These are phyloP conservation scores for Pharnaceum exiguum DNA, from an alignment of 148 eudicot genomes.

Conservation along the genomic window DNA sequence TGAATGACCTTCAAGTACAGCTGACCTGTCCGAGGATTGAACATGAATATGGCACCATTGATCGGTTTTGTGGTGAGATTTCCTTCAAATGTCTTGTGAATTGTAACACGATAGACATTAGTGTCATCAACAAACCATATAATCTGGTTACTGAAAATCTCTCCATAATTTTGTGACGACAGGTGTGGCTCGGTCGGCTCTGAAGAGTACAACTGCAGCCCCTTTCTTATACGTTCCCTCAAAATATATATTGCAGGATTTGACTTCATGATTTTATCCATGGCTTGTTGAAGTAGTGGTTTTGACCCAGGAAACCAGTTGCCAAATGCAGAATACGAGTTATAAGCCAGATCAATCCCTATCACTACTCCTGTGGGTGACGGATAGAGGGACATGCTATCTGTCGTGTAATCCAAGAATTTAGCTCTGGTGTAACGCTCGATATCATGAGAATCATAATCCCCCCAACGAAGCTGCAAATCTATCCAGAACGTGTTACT, in stretches of 20 bases:
- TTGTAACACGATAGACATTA: conserved; percentile 96
- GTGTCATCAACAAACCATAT: conserved; percentile 99
- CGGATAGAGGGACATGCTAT: conserved; percentile 98
- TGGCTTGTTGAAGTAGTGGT: conserved; percentile 93
- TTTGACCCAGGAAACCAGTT: conserved; percentile 99
- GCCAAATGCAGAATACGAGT: conserved; percentile 98
- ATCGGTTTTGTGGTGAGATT: conserved; percentile 97
- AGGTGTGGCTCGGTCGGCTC: conserved; percentile 99
- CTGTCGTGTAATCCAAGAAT: conserved; percentile 98
- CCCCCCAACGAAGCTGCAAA: conserved; percentile 99
- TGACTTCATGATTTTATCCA: conserved; percentile 99
- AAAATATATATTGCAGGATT: conserved; percentile 94
- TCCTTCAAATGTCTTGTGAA: conserved; percentile 98
- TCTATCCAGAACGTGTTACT: conserved; percentile 98
- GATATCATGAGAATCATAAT: conserved; percentile 98
- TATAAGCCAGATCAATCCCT: conserved; percentile 94
- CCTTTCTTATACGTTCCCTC: conserved; percentile 96
- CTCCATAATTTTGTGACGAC: conserved; percentile 97
- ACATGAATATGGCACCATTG: conserved; percentile 97
- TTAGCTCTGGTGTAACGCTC: conserved; percentile 99
- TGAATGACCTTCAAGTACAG: conserved; percentile 96
- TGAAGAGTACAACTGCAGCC: conserved; percentile 96
- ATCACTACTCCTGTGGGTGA: conserved; percentile 99
- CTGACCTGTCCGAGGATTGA: conserved; percentile 95
- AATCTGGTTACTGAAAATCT: conserved; percentile 96